phyloP scores from a whole-genome alignment of 2,329 filamentous ascomycete species.

The Alternaria metachromatica region DNA sequence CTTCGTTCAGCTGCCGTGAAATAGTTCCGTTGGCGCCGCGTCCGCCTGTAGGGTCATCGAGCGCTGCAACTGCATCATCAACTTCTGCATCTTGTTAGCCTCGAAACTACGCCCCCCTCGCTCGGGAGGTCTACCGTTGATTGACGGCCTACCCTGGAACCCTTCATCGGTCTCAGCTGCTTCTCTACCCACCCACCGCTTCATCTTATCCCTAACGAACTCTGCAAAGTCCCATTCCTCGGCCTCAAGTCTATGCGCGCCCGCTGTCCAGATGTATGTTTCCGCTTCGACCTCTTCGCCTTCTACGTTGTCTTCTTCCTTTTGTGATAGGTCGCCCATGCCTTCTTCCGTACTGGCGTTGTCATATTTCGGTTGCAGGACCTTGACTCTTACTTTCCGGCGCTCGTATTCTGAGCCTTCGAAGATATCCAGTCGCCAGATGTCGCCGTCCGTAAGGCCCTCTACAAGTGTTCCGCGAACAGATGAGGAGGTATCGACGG shows the following conservation, averaged over 20 bases:
- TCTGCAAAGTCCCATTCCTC: conserved; percentile 87
- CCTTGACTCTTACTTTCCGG: conserved; percentile 53
- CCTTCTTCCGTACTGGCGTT: conserved; percentile 13
- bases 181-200: conserved; percentile 60
- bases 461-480: conserved; percentile 79
- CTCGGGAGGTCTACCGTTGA: conserved; percentile 18
- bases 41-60: conserved; percentile 54
- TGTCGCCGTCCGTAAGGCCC: conserved; percentile 78
- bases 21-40: conserved; percentile 52
- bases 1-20: conserved; percentile 42
- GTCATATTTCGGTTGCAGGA: conserved; percentile 40
- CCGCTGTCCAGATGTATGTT: conserved; percentile 61
- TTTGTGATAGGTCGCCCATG: conserved; percentile 30
- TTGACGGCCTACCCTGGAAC: conserved; percentile 51
- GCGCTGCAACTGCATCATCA: conserved; percentile 51
- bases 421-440: conserved; percentile 78
- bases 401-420: conserved; percentile 79
- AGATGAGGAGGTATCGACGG: conserved; percentile 25
- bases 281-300: conserved; percentile 52
- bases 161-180: conserved; percentile 55
- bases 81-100: conserved; percentile 46
- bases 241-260: conserved; percentile 64
- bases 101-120: neutral
- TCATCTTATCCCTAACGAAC: conserved; percentile 78
- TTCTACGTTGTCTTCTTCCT: conserved; percentile 41